Percentiles rank a stretch among this genome's conserved stretches.
Conservation (phyloP, 2,329 filamentous ascomycete genomes). For the Paecilomyces variotii region DNA sequence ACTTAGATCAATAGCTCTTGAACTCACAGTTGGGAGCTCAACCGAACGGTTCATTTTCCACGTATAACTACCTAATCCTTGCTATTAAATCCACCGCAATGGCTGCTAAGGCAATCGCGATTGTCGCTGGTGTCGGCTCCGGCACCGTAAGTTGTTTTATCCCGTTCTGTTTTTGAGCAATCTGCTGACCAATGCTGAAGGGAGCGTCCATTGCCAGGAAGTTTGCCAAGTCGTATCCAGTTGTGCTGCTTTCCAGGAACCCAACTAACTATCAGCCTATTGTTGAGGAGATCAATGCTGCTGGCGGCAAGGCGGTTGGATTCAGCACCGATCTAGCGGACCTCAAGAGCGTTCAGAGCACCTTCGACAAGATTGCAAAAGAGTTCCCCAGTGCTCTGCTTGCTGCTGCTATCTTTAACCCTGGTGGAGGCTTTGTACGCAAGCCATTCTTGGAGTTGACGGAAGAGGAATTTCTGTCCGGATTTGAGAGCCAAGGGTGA, state of each 20-base stretch:
- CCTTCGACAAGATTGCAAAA: conserved; percentile 47
- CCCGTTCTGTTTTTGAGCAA: neutral
- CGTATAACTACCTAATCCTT: neutral
- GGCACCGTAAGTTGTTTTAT: neutral
- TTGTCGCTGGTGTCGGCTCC: neutral
- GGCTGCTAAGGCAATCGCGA: neutral
- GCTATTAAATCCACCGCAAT: neutral
- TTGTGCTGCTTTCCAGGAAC: conserved; percentile 53
- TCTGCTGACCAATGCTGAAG: conserved; percentile 10
- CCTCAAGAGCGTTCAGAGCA: conserved; percentile 43
- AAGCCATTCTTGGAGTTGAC: conserved; percentile 56
- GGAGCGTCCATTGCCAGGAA: conserved; percentile 53
- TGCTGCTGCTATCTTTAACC: conserved; percentile 54
- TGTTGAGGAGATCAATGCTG: conserved; percentile 51
- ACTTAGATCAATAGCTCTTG: neutral
- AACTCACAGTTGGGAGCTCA: neutral
- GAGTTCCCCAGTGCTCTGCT: conserved; percentile 41
- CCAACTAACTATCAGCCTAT: conserved; percentile 48
- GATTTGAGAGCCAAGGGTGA: conserved; percentile 45
- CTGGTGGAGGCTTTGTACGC: conserved; percentile 47
- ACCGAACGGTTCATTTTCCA: neutral
- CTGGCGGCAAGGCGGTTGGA: conserved; percentile 52
- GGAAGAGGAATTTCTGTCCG: conserved; percentile 48
- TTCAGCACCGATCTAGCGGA: conserved; percentile 53
- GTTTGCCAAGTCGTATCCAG: conserved; percentile 51